A percentile compares a stretch with the other conserved stretches of the same genome.
phyloP scores from a whole-genome alignment of 78 protist species.

The Guillardia theta region DNA sequence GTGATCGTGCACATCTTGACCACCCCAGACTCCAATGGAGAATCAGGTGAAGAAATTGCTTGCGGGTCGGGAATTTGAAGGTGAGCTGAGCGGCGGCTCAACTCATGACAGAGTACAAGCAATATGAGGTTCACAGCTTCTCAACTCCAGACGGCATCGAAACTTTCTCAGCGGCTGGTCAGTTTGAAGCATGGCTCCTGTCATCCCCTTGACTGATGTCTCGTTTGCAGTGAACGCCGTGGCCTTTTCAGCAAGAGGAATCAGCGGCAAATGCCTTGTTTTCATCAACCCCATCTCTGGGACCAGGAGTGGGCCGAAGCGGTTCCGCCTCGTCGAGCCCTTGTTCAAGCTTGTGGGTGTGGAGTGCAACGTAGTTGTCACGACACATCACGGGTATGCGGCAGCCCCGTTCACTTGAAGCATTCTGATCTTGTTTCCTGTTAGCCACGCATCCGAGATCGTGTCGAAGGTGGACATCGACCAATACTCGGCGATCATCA shows the following conservation, averaged over 20 bases:
- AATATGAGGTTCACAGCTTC: not conserved
- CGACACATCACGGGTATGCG: not conserved
- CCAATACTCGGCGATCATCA: not conserved
- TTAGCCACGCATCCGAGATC: too few species aligned
- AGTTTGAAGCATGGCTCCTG: too few species aligned
- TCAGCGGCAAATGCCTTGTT: not conserved
- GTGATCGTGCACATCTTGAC: not conserved
- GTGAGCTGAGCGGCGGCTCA: too few species aligned
- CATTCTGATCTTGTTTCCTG: too few species aligned
- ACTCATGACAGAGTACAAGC: conserved; percentile 4
- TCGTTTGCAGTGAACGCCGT: not conserved
- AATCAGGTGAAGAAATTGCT: too few species aligned
- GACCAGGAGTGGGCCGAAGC: not conserved
- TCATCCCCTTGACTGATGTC: too few species aligned
- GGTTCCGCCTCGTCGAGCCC: not conserved
- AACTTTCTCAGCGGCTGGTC: not conserved
- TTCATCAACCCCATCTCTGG: not conserved
- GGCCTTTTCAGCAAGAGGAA: not conserved
- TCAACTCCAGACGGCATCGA: not conserved
- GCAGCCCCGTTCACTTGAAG: too few species aligned
- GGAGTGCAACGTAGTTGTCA: not conserved
- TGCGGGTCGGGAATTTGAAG: too few species aligned
- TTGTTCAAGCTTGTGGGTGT: not conserved
- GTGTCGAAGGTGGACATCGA: not conserved
- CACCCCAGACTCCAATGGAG: not conserved